These are phyloP conservation scores for Emergomyces orientalis DNA, from an alignment of 2,329 filamentous ascomycete genomes.

Conservation along the genomic window DNA sequence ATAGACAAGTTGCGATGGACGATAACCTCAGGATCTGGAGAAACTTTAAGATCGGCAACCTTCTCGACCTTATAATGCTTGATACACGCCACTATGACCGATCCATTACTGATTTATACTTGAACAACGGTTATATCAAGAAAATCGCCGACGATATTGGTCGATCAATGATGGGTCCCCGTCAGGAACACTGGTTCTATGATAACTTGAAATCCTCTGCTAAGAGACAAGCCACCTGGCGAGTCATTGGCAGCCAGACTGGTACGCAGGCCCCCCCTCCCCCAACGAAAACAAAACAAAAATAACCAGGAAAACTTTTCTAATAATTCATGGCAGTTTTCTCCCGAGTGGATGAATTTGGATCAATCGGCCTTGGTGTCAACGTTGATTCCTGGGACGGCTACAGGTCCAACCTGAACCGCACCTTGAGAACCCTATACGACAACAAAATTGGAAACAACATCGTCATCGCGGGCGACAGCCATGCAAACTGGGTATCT, in stretches of 20 bases:
- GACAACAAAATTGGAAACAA: conserved; percentile 63
- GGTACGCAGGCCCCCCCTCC: conserved; percentile 28
- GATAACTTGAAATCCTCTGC: conserved; percentile 47
- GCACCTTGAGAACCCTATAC: conserved; percentile 57
- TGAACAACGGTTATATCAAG: conserved; percentile 54
- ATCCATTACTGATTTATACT: conserved; percentile 49
- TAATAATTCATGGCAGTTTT: conserved; percentile 2
- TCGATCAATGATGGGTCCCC: conserved; percentile 59
- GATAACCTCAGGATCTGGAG: conserved; percentile 61
- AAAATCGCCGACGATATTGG: conserved; percentile 57
- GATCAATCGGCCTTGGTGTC: conserved; percentile 6
- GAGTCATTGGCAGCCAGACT: conserved; percentile 57
- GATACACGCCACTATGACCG: conserved; percentile 61
- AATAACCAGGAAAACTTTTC: neutral
- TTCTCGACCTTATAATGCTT: conserved; percentile 58
- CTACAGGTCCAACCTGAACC: conserved; percentile 60
- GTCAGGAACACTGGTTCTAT: conserved; percentile 69
- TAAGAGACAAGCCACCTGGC: conserved; percentile 56
- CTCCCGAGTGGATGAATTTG: conserved; percentile 22
- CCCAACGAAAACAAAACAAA: neutral
- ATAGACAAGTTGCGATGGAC: conserved; percentile 52
- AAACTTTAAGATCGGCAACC: conserved; percentile 53
- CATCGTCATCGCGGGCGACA: conserved; percentile 62
- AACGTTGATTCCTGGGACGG: conserved; percentile 29
- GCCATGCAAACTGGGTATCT: conserved; percentile 55